Base-by-base conservation (phyloP, 208 protist genomes). In the Crithidia fasciculata region DNA sequence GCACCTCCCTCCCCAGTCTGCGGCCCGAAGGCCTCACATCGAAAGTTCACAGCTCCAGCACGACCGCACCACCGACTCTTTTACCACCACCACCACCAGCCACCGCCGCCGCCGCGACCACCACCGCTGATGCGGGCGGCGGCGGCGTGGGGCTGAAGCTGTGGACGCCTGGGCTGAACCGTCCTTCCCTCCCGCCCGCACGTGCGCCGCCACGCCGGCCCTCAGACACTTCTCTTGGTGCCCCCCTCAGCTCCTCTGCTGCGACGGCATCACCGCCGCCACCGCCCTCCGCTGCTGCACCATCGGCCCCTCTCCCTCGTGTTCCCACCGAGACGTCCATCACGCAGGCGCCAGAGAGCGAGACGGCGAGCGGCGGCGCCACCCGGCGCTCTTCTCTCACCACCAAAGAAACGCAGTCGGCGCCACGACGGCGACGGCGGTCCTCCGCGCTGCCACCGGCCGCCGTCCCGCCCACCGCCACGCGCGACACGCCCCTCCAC, bases 341-440 rank as follows among this genome's bases (percentile, higher is more conserved):
- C 41, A 65, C 53, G 41, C 60, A 57, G 43, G 50, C 52, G 7
- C 63, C 62, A 8, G 37, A 52, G 19, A 45, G 66, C 28, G 72
- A 28, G 2, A 55, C 63, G 36, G 41, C 55, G 55, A 76, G 63
- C 55, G 54, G 36, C 12, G 54, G 49, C 18, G 59, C n/a, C 16
- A 53, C 57, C 28, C 28, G 54, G 4, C 58, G 49, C n/a, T 54
- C 60, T 2, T 49, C 58, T 6, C 18, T 72, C 36, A 57, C 39
- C 19, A 36, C 49, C 28, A 60, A 12, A 3, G 47, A 60, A 50
- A 16, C 0, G 36, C 6, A 15, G 4, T 70, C 65, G 4, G 19
- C 41, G 12, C 47, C 53, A 3, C 65, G 39, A 15, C 54, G 52
- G 15, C 53, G 65, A 19, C n/a, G 28, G 62, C 45, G 43, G 50